Evolutionary conservation across 208 protist genomes (phyloP), one percentile per base, ranked within the genome.

Genomic region (Leishmania turanica): DNA sequence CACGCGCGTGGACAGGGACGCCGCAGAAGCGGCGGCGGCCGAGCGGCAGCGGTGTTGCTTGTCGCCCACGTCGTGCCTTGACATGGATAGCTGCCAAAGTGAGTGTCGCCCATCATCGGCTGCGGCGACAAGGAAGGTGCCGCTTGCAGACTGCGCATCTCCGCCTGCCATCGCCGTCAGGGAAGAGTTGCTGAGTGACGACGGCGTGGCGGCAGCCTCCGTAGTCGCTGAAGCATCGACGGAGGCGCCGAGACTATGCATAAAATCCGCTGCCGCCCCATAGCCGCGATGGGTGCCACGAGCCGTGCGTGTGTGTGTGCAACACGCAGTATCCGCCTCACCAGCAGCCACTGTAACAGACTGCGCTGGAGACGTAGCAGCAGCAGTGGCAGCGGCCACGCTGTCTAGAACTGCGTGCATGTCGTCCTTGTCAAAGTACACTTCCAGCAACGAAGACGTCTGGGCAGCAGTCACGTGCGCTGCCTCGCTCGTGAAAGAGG

Each of bases 371-470:
- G 68, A 72, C 68, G 47, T 17, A 27, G 70, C 40, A 24, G 27
- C n/a, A 45, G 70, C 45, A 45, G 47, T 19, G 27, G 13, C 13
- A 45, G 70, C 70, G 49, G 74, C 80, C 11, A 75, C 80, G 45
- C 80, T 83, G 13, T 62, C 80, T 37, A 79, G 64, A 15, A 79
- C 80, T 19, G 80, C 62, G n/a, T 24, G 74, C 80, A 75, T 80
- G 40, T 80, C 70, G 42, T 84, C 81, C 37, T 64, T 77, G 51
- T 79, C 81, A 37, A 84, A 80, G 49, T 51, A 84, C 17, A 64
- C 19, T 51, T 77, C 81, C n/a, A 80, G 51, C 53, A 53, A 13
- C 45, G 76, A 31, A 9, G 82, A 78, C 62, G 64, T 60, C 24
- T 60, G 77, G 8, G 47, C 77, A 15, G 75, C 58, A 3, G 75